Percentiles rank a stretch among this genome's conserved stretches.
Evolutionary conservation across 495 filamentous ascomycete genomes (phyloP).

Genomic region (Saxophila tyrrhenica): DNA sequence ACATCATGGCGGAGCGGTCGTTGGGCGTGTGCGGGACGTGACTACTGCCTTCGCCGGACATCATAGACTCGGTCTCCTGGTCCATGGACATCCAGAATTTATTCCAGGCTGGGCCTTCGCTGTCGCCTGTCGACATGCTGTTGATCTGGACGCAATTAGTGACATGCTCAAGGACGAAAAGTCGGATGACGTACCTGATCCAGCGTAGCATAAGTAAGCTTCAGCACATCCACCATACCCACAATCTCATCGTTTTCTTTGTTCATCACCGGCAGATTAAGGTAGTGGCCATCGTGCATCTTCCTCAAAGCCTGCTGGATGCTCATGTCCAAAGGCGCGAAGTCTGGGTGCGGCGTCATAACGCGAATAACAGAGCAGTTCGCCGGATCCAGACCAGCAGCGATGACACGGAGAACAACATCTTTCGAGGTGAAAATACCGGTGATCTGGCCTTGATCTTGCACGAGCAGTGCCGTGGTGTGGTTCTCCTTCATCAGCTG

Average conservation of each 20-base stretch:
- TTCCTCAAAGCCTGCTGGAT: constrained; percentile 95
- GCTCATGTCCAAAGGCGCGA: constrained; percentile 97
- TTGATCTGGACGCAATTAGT: constrained; percentile 46
- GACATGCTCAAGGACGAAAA: constrained; percentile 1
- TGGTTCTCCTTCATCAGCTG: constrained; percentile 95
- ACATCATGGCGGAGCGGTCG: constrained; percentile 67
- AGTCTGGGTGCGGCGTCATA: constrained; percentile 98
- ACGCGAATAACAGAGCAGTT: constrained; percentile 96
- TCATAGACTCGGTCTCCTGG: constrained; percentile 89
- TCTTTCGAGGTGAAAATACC: constrained; percentile 99
- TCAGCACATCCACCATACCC: constrained; percentile 97
- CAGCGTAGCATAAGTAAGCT: constrained; percentile 92
- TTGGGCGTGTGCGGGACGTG: constrained; percentile 49
- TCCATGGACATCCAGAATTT: constrained; percentile 98
- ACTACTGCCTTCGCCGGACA: constrained; percentile 72
- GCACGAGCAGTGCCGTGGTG: constrained; percentile 89
- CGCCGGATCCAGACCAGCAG: constrained; percentile 83
- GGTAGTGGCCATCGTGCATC: constrained; percentile 99
- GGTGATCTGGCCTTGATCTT: constrained; percentile 93
- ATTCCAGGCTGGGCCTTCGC: constrained; percentile 95
- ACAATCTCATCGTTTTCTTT: constrained; percentile 83
- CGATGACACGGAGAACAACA: constrained; percentile 95
- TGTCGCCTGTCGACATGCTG: constrained; percentile 66
- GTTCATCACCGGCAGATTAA: constrained; percentile 98
- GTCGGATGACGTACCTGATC: constrained; percentile 60